phyloP scores from a whole-genome alignment of 176 grass and related monocot species.

The Phoenix dactylifera region DNA sequence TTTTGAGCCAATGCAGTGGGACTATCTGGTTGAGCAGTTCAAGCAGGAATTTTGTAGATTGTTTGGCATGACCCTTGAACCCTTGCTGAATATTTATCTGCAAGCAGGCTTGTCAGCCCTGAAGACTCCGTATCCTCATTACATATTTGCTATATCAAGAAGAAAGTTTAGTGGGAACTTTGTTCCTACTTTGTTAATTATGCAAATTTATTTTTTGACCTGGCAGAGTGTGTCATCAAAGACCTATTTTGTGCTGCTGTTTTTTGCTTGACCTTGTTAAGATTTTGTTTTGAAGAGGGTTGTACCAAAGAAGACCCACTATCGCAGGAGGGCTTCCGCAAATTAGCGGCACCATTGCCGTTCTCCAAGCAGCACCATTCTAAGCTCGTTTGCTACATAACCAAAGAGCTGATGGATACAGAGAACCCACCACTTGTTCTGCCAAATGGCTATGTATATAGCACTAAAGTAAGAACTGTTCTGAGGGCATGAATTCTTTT shows the following conservation, averaged over 20 bases:
- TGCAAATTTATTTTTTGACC: constrained; percentile 1
- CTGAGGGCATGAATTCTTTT: neutral
- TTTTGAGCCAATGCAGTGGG: constrained; percentile 79
- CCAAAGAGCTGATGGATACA: constrained; percentile 94
- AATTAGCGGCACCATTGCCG: constrained; percentile 71
- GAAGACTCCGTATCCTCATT: constrained; percentile 69
- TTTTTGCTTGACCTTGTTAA: constrained; percentile 52
- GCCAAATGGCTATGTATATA: constrained; percentile 90
- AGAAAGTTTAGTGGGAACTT: no score
- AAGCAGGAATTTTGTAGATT: constrained; percentile 93
- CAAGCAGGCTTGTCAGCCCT: constrained; percentile 91
- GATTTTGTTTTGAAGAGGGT: constrained; percentile 57
- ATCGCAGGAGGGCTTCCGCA: constrained; percentile 66
- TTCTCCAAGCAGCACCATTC: constrained; percentile 92
- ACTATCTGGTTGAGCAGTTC: constrained; percentile 64
- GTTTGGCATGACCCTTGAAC: constrained; percentile 83
- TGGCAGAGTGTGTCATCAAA: no score
- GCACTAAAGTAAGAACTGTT: constrained; percentile 51
- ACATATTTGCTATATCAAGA: no score
- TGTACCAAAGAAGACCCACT: constrained; percentile 93
- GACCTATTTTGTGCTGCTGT: constrained; percentile 1
- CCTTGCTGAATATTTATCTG: constrained; percentile 90
- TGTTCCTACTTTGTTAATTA: constrained; percentile 14
- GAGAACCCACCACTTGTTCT: constrained; percentile 88
- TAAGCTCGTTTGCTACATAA: constrained; percentile 92